Percentiles rank a stretch among this genome's conserved stretches.
phyloP scores from a whole-genome alignment of 176 grass and related monocot species.

The Zea luxurians region DNA sequence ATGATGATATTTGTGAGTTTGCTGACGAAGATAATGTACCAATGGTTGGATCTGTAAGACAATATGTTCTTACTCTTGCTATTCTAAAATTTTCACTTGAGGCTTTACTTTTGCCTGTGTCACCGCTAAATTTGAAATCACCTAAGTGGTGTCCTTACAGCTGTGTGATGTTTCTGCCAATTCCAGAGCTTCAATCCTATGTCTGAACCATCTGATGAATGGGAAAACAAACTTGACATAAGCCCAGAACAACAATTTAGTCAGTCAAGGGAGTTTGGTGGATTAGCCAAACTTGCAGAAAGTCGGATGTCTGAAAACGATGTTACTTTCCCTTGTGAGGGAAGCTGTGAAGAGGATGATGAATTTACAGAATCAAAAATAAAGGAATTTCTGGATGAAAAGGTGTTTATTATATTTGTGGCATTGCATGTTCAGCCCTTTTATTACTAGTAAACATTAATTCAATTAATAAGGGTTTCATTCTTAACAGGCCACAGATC shows the following conservation, averaged over 20 bases:
- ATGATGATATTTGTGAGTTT: conserved; percentile 67
- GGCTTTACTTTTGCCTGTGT: conserved; percentile 4
- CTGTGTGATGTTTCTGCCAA: conserved; percentile 26
- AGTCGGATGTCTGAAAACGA: conserved; percentile 49
- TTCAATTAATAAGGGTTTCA: background rate
- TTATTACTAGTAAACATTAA: background rate
- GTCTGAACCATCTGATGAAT: conserved; percentile 72
- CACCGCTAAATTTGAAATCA: background rate
- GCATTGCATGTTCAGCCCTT: background rate
- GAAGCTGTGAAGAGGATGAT: conserved; percentile 73
- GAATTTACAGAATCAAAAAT: conserved; percentile 72
- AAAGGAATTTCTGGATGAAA: conserved; percentile 74
- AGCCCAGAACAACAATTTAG: conserved; percentile 47
- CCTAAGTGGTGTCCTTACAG: conserved; percentile 9
- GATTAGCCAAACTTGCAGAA: conserved; percentile 46
- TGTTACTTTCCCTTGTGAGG: conserved; percentile 60
- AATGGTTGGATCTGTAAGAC: conserved; percentile 59
- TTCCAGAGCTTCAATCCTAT: conserved; percentile 87
- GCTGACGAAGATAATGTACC: conserved; percentile 50
- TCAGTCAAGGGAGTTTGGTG: conserved; percentile 46
- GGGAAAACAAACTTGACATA: conserved; percentile 59
- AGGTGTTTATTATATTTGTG: conserved; percentile 49
- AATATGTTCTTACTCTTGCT: background rate
- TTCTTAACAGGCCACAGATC: conserved; percentile 65
- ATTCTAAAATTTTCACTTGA: conserved; percentile 7